Evolutionary conservation across 2,329 filamentous ascomycete genomes (phyloP), one percentile per base, ranked within the genome.

Genomic region (Claviceps monticola): DNA sequence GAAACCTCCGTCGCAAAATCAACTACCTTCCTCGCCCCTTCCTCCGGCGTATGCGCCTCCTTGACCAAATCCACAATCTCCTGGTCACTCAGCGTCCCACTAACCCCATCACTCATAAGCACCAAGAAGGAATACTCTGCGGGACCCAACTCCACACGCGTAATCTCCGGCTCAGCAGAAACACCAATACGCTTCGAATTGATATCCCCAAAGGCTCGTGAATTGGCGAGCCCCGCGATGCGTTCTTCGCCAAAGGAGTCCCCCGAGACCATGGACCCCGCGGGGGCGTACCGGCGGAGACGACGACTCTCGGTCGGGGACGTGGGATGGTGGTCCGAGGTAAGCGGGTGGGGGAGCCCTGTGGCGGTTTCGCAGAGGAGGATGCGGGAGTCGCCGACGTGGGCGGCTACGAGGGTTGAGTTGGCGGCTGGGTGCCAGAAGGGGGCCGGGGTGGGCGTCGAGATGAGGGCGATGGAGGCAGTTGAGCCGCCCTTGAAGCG

Each of bases 201-300:
- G 69, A 96, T 88, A 70, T 98, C 93, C 26, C 93, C 93, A 64
- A 98, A 97, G 4, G 93, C 79, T 34, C 93, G 86, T 36, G 88
- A 94, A 69, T 98, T 98, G 59, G 93, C 93, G 0, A 98, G 76
- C 0, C 93, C 91, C 14, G 83, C 83, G 67, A 98, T 93, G 59
- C 93, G 88, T 69, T 97, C 90, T 69, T 98, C 93, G 62, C 93
- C 93, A 66, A 98, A 98, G 37, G 88, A 94, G 69, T 98, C 93
- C 0, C 68, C 69, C 23, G 91, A 93, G 17, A 95, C 84, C 64
- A 97, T 91, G 2, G 84, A 76, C 26, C 74, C 84, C 34, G 86
- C 80, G 38, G 72, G 71, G 1, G 89, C 86, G 64, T 90, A 97
- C 48, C 90, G 83, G 45, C 90, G 84, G 23, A 98, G 76, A 7